Evolutionary conservation across 495 filamentous ascomycete species (phyloP), one percentile per base, ranked within the genome.

Genomic region (Annulohypoxylon stygium): DNA sequence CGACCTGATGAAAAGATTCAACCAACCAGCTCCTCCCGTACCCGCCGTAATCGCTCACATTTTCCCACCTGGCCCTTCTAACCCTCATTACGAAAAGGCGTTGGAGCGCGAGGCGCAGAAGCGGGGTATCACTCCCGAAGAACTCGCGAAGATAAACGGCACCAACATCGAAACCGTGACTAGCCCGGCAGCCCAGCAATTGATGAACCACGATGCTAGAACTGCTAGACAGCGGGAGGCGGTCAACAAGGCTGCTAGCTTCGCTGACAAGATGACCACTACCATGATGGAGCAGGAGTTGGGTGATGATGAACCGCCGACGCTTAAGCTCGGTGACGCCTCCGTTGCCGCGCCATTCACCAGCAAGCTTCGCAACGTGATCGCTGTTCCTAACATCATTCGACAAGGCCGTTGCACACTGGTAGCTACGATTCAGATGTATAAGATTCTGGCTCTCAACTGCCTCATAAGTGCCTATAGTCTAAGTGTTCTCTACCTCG

Each of bases 371-470:
- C 93, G 94, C 64, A 97, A 98, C 76, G 96, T 99, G 58, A 88
- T 99, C 73, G 96, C 96, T 48, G 95, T 99, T 70, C 94, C 96
- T 16, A 98, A 99, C 84, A 99, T 99, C 75, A 93, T 99, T 73
- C 92, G 96, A 68, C 96, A 99, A 82, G 96, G 96, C 58, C 91
- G 96, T 66, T 99, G 96, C 81, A 98, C 96, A 1, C 86, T 99
- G 10, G 97, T 99, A 54, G 95, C 96, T 4, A 98, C 97, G 3
- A 98, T 99, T 71, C 96, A 99, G 83, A 99, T 99, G 96, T 99
- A 98, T 88, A 99, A 99, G 86, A 99, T 99, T 76, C 88, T 99
- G 61, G 96, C 96, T 20, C 85, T 99, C 67, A 99, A 99, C 85
- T 99, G 96, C 79, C 85, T 99, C 76, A 99, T 99, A 80, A 97